Conservation (phyloP, 352 stramenopile genomes). For the Globisporangium perplexum region DNA sequence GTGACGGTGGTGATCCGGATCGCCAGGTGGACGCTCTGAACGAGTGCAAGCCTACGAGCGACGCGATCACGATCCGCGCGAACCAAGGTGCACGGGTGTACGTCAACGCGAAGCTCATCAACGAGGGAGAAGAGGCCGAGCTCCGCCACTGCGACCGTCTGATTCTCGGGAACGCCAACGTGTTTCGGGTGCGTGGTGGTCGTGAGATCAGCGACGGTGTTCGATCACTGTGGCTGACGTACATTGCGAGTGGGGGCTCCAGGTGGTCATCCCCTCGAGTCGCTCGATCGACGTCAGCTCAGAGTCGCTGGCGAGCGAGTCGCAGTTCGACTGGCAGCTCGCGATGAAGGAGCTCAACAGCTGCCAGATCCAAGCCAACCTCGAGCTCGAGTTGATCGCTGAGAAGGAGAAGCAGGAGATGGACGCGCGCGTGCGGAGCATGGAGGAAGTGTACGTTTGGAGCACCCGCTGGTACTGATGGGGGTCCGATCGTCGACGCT, state of each 20-base stretch:
- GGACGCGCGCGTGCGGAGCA: constrained; percentile 60
- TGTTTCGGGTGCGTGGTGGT: constrained; percentile 45
- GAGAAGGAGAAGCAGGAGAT: constrained; percentile 77
- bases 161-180: constrained; percentile 70
- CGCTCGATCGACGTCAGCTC: constrained; percentile 14
- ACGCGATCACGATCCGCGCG: constrained; percentile 26
- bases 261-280: constrained; percentile 55
- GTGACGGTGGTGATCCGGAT: background rate
- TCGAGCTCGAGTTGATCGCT: constrained; percentile 49
- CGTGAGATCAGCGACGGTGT: too few relatives aligned
- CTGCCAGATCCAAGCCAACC: constrained; percentile 51
- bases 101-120: constrained; percentile 58
- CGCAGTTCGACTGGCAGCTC: constrained; percentile 65
- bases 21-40: background rate
- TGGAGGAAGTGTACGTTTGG: constrained; percentile 56
- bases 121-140: constrained; percentile 21
- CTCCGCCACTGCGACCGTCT: constrained; percentile 66
- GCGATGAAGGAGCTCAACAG: constrained; percentile 82
- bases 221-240: background rate
- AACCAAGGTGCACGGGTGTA: constrained; percentile 50
- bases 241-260: background rate
- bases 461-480: background rate
- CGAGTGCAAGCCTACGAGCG: too few relatives aligned
- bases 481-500: background rate
- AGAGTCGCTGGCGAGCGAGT: constrained; percentile 39